Conservation (phyloP, 208 protist species). For the Blechomonas ayalai region DNA sequence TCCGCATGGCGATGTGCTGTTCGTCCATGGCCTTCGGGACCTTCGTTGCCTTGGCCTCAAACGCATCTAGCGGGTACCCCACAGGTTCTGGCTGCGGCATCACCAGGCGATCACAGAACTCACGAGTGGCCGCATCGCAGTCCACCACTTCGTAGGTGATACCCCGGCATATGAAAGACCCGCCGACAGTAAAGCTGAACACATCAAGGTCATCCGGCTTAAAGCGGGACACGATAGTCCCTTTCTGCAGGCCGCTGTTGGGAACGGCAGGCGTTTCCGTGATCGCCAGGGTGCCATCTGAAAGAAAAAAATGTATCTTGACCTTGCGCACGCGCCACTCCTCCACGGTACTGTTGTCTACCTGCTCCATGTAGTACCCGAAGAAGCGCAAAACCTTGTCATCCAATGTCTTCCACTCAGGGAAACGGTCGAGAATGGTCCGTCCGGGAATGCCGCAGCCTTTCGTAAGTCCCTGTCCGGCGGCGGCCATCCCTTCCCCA, state of each 20-base stretch:
- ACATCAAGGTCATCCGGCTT: constrained; percentile 65
- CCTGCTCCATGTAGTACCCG: constrained; percentile 92
- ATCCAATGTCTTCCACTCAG: constrained; percentile 88
- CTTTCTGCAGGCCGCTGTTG: constrained; percentile 93
- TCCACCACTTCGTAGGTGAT: constrained; percentile 89
- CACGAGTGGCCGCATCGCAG: constrained; percentile 91
- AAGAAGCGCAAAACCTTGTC: constrained; percentile 94
- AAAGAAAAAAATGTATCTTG: constrained; percentile 90
- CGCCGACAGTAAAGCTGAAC: constrained; percentile 79
- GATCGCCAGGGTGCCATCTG: constrained; percentile 92
- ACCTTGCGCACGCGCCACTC: constrained; percentile 85
- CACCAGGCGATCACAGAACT: constrained; percentile 84
- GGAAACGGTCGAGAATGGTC: constrained; percentile 63
- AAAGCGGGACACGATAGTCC: constrained; percentile 84
- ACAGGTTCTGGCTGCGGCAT: constrained; percentile 62
- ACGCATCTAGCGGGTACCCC: constrained; percentile 72
- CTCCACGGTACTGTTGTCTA: constrained; percentile 89
- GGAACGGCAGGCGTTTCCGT: constrained; percentile 82
- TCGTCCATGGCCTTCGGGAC: constrained; percentile 31
- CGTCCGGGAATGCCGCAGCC: constrained; percentile 63
- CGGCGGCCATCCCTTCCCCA: background rate
- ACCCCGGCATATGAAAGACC: constrained; percentile 73
- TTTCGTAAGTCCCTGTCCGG: background rate
- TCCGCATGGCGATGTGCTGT: constrained; percentile 74
- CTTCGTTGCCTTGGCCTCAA: constrained; percentile 34